Percentiles rank a stretch among this genome's conserved stretches.
These are phyloP conservation scores for Knufia fluminis DNA, from an alignment of 2,329 filamentous ascomycete genomes.

Conservation along the genomic window DNA sequence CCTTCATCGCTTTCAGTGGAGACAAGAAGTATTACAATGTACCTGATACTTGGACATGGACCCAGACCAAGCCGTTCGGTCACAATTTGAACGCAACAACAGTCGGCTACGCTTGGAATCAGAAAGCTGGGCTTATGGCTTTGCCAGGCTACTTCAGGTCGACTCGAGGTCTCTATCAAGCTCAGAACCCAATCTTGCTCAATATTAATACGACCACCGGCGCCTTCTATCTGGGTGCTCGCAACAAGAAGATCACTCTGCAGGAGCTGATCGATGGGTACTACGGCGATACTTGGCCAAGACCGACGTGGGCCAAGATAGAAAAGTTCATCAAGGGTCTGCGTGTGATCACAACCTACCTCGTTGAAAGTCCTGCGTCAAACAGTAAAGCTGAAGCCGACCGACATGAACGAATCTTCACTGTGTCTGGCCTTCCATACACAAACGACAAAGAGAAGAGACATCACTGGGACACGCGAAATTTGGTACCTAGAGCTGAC, in stretches of 20 bases:
- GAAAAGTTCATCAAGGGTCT: slow-evolving; percentile 9
- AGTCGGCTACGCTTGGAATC: no score
- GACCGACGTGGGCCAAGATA: not conserved
- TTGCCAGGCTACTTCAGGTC: not conserved
- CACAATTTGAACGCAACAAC: no score
- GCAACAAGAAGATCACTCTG: slow-evolving; percentile 3
- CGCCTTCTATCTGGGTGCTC: no score
- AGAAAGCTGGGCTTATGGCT: no score
- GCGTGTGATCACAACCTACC: slow-evolving; percentile 8
- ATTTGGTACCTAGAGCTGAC: not conserved
- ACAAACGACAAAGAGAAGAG: not conserved
- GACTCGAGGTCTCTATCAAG: not conserved
- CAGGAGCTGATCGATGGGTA: slow-evolving; percentile 7
- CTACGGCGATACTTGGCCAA: not conserved
- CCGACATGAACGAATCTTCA: not conserved
- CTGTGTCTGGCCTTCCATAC: not conserved
- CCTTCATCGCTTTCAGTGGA: no score
- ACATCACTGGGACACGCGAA: not conserved
- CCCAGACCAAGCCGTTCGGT: no score
- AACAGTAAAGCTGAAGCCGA: not conserved
- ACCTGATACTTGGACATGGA: no score
- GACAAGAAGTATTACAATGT: no score
- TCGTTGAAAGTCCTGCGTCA: not conserved
- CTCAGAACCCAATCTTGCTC: slow-evolving; percentile 4
- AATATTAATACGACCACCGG: slow-evolving; percentile 13